Percentiles rank a stretch among this genome's conserved stretches.
Conservation (phyloP, 228 moss, liverwort and hornwort genomes). For the Sphagnum magellanicum region DNA sequence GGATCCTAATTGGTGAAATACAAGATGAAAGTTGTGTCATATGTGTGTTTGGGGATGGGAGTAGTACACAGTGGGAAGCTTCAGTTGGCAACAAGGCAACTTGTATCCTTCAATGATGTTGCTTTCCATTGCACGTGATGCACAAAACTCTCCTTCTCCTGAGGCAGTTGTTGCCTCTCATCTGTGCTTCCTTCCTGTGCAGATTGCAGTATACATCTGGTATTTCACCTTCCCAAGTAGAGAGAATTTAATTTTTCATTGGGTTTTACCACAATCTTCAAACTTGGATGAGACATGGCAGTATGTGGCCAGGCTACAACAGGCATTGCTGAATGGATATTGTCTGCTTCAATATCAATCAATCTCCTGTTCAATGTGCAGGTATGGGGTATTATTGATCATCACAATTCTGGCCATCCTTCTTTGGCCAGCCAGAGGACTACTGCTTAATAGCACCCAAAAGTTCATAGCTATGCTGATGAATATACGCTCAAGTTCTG, state of each 20-base stretch:
- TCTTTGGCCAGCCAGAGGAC: conserved; percentile 55
- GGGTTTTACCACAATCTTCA: neutral
- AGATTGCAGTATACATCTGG: conserved; percentile 64
- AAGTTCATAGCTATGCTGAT: conserved; percentile 31
- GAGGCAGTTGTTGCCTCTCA: conserved; percentile 31
- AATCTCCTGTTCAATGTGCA: conserved; percentile 4
- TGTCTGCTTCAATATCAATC: too few relatives aligned
- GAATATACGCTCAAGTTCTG: conserved; percentile 18
- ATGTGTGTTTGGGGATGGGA: neutral
- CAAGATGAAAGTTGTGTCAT: neutral
- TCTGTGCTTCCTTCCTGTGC: conserved; percentile 67
- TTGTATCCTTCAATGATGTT: conserved; percentile 67
- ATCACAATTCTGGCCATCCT: conserved; percentile 47
- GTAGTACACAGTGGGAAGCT: conserved; percentile 75
- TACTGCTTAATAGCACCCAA: conserved; percentile 21
- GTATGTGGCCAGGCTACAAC: neutral
- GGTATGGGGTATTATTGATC: conserved; percentile 54
- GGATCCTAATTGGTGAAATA: neutral
- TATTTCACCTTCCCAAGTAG: conserved; percentile 1
- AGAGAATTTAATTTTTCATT: neutral
- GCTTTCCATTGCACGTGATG: conserved; percentile 41
- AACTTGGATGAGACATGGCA: neutral
- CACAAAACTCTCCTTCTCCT: conserved; percentile 12
- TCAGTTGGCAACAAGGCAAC: conserved; percentile 81
- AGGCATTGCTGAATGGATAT: too few relatives aligned